Percentiles rank a stretch among this genome's conserved stretches.
Conservation (phyloP, 2,329 filamentous ascomycete genomes). For the Epichloe elymi region DNA sequence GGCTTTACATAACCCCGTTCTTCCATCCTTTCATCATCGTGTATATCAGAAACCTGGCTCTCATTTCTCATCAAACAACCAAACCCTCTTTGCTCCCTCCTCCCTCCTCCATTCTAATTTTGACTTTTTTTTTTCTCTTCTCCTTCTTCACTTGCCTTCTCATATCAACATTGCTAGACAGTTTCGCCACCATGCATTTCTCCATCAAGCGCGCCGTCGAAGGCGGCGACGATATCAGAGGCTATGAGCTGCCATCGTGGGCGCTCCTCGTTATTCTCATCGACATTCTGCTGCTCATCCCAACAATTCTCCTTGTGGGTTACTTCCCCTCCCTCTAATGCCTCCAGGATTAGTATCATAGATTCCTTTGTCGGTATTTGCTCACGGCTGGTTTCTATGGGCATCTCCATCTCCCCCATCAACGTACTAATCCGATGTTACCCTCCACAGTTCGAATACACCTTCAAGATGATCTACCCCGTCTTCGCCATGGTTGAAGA, state of each 20-base stretch:
- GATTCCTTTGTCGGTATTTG: too few species aligned
- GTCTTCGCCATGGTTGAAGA: constrained; percentile 46
- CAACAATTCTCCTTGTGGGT: constrained; percentile 30
- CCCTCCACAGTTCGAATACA: constrained; percentile 32
- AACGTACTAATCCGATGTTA: neutral
- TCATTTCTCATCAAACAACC: neutral
- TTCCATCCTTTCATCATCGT: too few species aligned
- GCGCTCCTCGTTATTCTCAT: constrained; percentile 24
- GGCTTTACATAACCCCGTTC: neutral
- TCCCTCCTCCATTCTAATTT: neutral
- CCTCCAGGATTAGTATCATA: too few species aligned
- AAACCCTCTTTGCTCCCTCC: neutral
- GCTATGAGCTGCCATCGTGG: constrained; percentile 25
- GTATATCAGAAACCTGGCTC: neutral
- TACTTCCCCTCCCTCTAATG: neutral
- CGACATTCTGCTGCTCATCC: constrained; percentile 32
- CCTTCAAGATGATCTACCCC: constrained; percentile 35
- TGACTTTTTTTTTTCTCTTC: neutral
- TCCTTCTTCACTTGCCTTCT: neutral
- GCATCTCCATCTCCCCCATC: too few species aligned
- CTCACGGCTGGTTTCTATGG: too few species aligned
- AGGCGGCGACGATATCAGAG: constrained; percentile 10
- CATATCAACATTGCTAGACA: neutral
- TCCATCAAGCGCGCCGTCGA: constrained; percentile 22
- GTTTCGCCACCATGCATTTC: constrained; percentile 6